Evolutionary conservation across 306 rosid species (phyloP).

Genomic region (Albizia julibrissin): DNA sequence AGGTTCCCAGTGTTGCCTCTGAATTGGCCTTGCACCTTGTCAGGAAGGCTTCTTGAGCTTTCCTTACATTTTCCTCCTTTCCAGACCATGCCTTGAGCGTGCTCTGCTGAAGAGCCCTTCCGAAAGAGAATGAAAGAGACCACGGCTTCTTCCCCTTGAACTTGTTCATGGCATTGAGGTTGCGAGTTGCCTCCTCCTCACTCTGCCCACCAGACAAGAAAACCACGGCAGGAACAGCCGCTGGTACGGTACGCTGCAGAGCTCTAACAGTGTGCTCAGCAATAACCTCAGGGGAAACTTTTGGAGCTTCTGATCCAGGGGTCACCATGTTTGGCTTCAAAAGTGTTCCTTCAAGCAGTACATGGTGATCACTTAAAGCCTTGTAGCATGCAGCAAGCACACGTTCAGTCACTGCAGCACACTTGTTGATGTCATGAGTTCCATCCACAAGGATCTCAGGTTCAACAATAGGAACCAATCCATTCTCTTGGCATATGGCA

Average conservation of each 20-base stretch:
- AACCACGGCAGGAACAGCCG: slow-evolving; percentile 25
- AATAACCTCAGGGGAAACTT: slow-evolving; percentile 18
- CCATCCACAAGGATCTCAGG: slow-evolving; percentile 24
- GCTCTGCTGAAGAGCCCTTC: slow-evolving; percentile 29
- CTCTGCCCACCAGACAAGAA: slow-evolving; percentile 27
- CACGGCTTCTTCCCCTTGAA: slow-evolving; percentile 25
- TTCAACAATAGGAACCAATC: slow-evolving; percentile 22
- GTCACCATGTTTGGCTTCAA: slow-evolving; percentile 27
- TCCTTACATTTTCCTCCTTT: slow-evolving; percentile 16
- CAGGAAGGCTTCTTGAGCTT: slow-evolving; percentile 21
- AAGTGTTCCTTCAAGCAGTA: slow-evolving; percentile 11
- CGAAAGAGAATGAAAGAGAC: slow-evolving; percentile 25
- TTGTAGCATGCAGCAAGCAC: slow-evolving; percentile 26
- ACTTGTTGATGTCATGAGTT: slow-evolving; percentile 22
- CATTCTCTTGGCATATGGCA: slow-evolving; percentile 27
- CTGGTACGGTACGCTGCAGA: slow-evolving; percentile 9
- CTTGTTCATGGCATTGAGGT: slow-evolving; percentile 28
- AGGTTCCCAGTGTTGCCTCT: slow-evolving; percentile 25
- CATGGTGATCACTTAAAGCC: slow-evolving; percentile 25
- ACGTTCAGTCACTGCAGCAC: slow-evolving; percentile 17
- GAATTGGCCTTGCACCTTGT: slow-evolving; percentile 23
- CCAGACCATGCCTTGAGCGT: slow-evolving; percentile 26
- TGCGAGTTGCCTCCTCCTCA: slow-evolving; percentile 25
- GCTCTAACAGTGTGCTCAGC: slow-evolving; percentile 29
- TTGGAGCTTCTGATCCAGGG: slow-evolving; percentile 14